Base-by-base conservation (phyloP, 257 asterid genomes). In the Sherardia arvensis region DNA sequence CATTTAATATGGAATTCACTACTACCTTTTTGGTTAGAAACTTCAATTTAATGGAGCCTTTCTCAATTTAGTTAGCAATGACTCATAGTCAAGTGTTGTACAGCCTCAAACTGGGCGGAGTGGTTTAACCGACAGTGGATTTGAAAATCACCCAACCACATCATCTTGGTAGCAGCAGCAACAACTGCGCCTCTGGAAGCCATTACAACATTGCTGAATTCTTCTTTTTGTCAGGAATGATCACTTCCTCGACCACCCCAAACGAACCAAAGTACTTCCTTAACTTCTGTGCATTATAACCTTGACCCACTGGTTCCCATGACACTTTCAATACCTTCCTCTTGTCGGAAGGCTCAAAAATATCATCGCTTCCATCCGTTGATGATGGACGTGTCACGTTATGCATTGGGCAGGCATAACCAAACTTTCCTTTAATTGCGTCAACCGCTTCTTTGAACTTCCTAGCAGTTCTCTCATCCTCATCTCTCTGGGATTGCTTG, bases 171-270 rank as follows among this genome's bases (percentile, higher is more conserved):
- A 40, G 83, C 87, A 63, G 88, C 83, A 65, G 54, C 79, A 55
- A 82, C 87, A 43, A 80, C 95, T 49, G 74, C 87, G 48, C 81
- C 97, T 76, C 81, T 85, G 12, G 97, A 77, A 14, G 75, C 83
- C 98, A 92, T 92, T 18, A 79, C 95, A 49, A 89, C 82, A 67
- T 87, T 23, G 97, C 97, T 14, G 93, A 89, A 60, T 95, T 80
- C 80, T 81, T 91, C 80, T 80, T 87, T 82, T 82, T 87, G 18
- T 81, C 85, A 14, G n/a, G n/a, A n/a, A n/a, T n/a, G n/a, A n/a
- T n/a, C n/a, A 92, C 95, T 77, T 87, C 96, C 73, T 92, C 96
- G 26, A 89, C 95, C 58, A n/a, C 62, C 25, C 98, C 98, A 75
- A 92, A 89, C 69, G 77, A 62, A 61, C 72, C 78, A 62, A 92